Evolutionary conservation across 148 eudicot species (phyloP), one percentile per base, ranked within the genome.

Genomic region (Rhododendron kiyosumense): DNA sequence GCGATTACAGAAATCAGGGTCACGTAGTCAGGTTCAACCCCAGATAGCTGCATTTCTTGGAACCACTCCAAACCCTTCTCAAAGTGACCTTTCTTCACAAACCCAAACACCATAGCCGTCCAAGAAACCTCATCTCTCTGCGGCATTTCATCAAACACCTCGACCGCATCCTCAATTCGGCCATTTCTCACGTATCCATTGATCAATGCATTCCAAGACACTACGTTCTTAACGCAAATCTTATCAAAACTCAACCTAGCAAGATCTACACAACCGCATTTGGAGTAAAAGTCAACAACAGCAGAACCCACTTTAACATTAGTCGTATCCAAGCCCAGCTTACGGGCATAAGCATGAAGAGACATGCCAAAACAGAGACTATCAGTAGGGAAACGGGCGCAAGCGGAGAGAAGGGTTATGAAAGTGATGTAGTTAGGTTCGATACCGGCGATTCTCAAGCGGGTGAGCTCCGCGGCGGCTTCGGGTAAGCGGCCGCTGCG

Each of bases 121-220:
- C 91, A 92, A 30, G 94, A 89, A 69, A 92, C 81, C 12, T 24
- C 89, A 61, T 92, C 91, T 87, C 90, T 90, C 20, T 57, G 22
- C 49, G 93, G 89, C 95, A 92, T 92, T 92, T 93, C 89, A 79
- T 89, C 90, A 81, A 93, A 93, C 91, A 93, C 48, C 28, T 59
- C 57, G 36, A 89, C 28, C n/a, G 94, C 98, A 32, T 89, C 90
- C 59, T 89, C 91, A 83, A 93, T 15, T 54, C 54, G 81, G 0
- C 92, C 96, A 85, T 90, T 92, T 69, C 93, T 92, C 96, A 92
- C 92, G 81, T 90, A 93, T 87, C 96, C 96, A 88, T 93, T 89
- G 83, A 94, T 87, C 95, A 94, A 90, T 51, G 92, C 92, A 73
- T 93, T 95, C 98, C 97, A 95, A 77, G 96, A 81, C 18, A 94